Evolutionary conservation across 2,329 filamentous ascomycete species (phyloP).

Genomic region (Colletotrichum truncatum): DNA sequence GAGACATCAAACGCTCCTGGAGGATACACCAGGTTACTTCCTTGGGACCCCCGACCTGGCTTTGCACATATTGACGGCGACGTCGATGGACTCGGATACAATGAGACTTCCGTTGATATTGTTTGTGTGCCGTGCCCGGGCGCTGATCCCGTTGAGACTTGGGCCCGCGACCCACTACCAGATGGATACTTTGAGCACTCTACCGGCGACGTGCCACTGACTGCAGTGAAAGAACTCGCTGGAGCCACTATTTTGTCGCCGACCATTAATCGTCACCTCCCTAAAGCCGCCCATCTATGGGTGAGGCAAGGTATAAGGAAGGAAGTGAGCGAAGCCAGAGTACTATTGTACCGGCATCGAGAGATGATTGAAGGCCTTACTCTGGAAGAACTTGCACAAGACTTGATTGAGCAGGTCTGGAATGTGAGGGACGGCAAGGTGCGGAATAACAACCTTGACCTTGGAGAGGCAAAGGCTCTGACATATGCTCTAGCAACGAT

Average conservation of each 20-base stretch:
- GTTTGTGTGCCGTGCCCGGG: constrained; percentile 64
- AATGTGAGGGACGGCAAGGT: constrained; percentile 43
- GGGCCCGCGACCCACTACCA: constrained; percentile 59
- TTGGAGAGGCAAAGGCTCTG: not conserved
- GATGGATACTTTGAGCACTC: constrained; percentile 56
- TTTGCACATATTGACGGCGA: constrained; percentile 54
- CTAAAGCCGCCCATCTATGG: constrained; percentile 54
- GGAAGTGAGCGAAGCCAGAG: constrained; percentile 56
- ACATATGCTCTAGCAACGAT: constrained; percentile 33
- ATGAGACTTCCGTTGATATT: constrained; percentile 63
- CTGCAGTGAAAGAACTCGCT: constrained; percentile 41
- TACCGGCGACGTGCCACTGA: constrained; percentile 6
- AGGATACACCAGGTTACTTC: not conserved
- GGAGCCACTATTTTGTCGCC: constrained; percentile 30
- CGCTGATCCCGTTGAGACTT: constrained; percentile 60
- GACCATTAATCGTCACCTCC: constrained; percentile 26
- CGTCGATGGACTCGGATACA: constrained; percentile 53
- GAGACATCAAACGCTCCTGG: not conserved
- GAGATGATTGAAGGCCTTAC: constrained; percentile 50
- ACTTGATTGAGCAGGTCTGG: constrained; percentile 54
- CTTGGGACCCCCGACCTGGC: constrained; percentile 44
- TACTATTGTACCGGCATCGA: constrained; percentile 62
- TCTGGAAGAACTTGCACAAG: constrained; percentile 54
- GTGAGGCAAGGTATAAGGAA: constrained; percentile 61
- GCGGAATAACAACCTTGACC: constrained; percentile 30